phyloP scores from a whole-genome alignment of 768 basidiomycete genomes.

The Leccinum pellstonianum region DNA sequence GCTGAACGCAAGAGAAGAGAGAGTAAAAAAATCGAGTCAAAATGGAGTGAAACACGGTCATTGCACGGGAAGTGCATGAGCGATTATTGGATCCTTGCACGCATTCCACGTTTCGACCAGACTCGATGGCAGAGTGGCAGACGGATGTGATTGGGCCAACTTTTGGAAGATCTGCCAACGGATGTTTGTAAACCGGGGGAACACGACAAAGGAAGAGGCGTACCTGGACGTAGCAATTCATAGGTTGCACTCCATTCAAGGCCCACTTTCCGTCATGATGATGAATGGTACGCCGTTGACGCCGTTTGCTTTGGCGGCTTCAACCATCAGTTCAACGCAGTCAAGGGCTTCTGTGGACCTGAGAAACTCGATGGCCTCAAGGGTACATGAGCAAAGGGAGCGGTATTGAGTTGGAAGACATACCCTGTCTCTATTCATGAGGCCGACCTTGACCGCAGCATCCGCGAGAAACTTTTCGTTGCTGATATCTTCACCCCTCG shows the following conservation, averaged over 20 bases:
- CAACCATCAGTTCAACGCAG: slow-evolving; percentile 42
- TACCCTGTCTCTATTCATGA: slow-evolving; percentile 41
- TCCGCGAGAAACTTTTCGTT: slow-evolving; percentile 34
- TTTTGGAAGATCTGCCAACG: slow-evolving; percentile 28
- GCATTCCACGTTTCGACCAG: slow-evolving; percentile 19
- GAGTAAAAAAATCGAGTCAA: no score
- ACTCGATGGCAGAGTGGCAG: slow-evolving; percentile 1
- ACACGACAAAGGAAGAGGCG: slow-evolving; percentile 1
- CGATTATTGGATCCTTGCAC: slow-evolving; percentile 20
- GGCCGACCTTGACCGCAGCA: slow-evolving; percentile 38
- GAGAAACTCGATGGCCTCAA: slow-evolving; percentile 42
- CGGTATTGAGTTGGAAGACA: slow-evolving; percentile 3
- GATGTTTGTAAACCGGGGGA: not conserved
- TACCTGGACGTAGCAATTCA: slow-evolving; percentile 41
- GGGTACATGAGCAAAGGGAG: not conserved
- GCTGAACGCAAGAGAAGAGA: slow-evolving; percentile 5
- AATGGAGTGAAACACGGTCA: slow-evolving; percentile 13
- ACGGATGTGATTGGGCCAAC: slow-evolving; percentile 22
- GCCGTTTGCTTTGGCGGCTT: slow-evolving; percentile 40
- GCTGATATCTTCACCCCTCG: slow-evolving; percentile 40
- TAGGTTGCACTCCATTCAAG: slow-evolving; percentile 43
- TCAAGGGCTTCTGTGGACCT: slow-evolving; percentile 38
- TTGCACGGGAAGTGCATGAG: slow-evolving; percentile 22
- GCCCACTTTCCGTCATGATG: slow-evolving; percentile 48
- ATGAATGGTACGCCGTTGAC: slow-evolving; percentile 54